Conservation (phyloP, 768 basidiomycete species). For the Suillus paluster region DNA sequence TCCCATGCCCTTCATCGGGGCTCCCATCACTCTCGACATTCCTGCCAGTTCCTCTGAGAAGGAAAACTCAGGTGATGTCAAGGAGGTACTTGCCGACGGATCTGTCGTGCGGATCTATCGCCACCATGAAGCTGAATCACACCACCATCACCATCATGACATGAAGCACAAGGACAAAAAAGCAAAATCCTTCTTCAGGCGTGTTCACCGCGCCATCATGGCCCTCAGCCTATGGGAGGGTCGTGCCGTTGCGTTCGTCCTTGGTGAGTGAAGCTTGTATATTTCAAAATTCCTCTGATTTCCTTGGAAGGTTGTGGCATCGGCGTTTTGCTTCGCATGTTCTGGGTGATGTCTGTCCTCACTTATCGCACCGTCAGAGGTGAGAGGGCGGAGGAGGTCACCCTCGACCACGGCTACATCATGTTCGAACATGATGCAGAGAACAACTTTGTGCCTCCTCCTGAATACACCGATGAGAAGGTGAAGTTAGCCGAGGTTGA, state of each 20-base stretch:
- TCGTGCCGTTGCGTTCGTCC: conserved; percentile 79
- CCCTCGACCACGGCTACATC: conserved; percentile 44
- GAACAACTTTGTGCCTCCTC: conserved; percentile 54
- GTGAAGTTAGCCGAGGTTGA: conserved; percentile 25
- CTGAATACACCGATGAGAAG: conserved; percentile 66
- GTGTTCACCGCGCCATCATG: conserved; percentile 69
- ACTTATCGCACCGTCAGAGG: conserved; percentile 59
- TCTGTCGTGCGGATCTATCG: conserved; percentile 14
- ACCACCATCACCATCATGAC: conserved; percentile 31
- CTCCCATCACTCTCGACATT: conserved; percentile 11
- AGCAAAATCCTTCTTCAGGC: conserved; percentile 51
- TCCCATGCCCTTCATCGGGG: conserved; percentile 37
- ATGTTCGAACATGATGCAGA: conserved; percentile 54
- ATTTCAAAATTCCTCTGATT: conserved; percentile 8
- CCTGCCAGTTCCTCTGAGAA: neutral
- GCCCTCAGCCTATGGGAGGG: conserved; percentile 84
- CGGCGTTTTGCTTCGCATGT: conserved; percentile 80
- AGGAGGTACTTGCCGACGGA: conserved; percentile 10
- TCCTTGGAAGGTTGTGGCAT: conserved; percentile 69
- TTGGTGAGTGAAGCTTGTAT: conserved; percentile 52
- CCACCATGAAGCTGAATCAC: conserved; percentile 16
- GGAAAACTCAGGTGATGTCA: conserved; percentile 4
- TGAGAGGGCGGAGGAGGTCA: conserved; percentile 43
- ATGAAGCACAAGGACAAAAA: conserved; percentile 20
- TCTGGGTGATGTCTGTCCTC: conserved; percentile 73